Evolutionary conservation across 306 rosid species (phyloP).

Genomic region (Cucumis melo): DNA sequence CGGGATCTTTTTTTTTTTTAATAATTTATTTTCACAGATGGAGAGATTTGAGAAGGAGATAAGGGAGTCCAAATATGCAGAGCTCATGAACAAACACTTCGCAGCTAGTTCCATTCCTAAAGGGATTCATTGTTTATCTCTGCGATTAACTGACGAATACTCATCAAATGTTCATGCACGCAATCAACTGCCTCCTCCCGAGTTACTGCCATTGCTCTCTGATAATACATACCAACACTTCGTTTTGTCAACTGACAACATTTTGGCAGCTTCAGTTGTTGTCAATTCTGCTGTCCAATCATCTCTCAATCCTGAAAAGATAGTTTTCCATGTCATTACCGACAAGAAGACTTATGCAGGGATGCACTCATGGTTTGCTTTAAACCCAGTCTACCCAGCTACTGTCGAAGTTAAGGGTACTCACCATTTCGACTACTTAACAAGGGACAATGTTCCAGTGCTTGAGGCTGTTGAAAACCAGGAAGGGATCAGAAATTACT

Average conservation of each 20-base stretch:
- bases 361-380: constrained; percentile 99
- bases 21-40: constrained; percentile 38
- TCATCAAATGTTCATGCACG: constrained; percentile 98
- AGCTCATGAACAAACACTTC: constrained; percentile 85
- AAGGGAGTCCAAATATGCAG: constrained; percentile 75
- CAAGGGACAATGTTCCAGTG: constrained; percentile 94
- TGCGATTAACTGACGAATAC: constrained; percentile 97
- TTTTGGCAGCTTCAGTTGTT: constrained; percentile 95
- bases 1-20: background rate
- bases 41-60: constrained; percentile 78
- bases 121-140: constrained; percentile 86
- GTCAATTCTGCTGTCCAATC: constrained; percentile 87
- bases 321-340: constrained; percentile 93
- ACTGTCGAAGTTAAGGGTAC: constrained; percentile 86
- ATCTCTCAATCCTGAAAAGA: constrained; percentile 57
- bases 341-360: constrained; percentile 96
- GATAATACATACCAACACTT: constrained; percentile 86
- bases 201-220: constrained; percentile 72
- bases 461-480: constrained; percentile 96
- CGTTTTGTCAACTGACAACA: constrained; percentile 83
- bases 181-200: constrained; percentile 89
- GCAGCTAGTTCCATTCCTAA: constrained; percentile 94
- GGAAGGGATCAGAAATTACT: constrained; percentile 72
- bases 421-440: constrained; percentile 98
- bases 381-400: constrained; percentile 74